Evolutionary conservation across 345 rosid genomes (phyloP).

Genomic region (Euphorbia lathyris): DNA sequence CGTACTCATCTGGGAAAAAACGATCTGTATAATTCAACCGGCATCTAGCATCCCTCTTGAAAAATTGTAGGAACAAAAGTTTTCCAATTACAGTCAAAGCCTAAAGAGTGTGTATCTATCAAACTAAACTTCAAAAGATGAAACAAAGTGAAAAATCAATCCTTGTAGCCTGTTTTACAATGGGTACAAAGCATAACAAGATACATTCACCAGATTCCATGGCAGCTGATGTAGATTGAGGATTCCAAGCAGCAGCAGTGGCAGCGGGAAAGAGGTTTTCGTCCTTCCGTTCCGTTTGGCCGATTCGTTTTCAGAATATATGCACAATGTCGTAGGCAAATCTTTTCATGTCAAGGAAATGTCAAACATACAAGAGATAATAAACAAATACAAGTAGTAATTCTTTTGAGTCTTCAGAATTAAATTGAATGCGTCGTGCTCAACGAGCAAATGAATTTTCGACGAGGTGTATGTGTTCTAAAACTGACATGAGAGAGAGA

Average conservation of each 20-base stretch:
- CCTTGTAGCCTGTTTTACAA: background rate
- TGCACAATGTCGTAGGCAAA: slow-evolving; percentile 96
- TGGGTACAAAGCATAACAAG: background rate
- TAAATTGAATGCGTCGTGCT: background rate
- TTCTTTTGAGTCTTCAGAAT: background rate
- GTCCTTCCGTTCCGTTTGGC: background rate
- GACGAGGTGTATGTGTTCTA: background rate
- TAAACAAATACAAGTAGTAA: background rate
- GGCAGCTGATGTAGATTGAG: background rate
- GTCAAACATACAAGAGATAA: slow-evolving; percentile 2
- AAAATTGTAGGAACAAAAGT: background rate
- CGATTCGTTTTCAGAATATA: slow-evolving; percentile 53
- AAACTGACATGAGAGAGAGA: no score
- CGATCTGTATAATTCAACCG: background rate
- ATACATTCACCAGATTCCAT: slow-evolving; percentile 1
- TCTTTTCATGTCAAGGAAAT: slow-evolving; percentile 60
- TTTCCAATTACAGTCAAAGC: background rate
- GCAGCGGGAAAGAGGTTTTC: background rate
- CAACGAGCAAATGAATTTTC: background rate
- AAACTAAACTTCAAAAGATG: background rate
- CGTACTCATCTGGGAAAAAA: background rate
- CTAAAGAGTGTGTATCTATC: background rate
- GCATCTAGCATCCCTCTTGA: background rate
- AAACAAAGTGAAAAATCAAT: background rate
- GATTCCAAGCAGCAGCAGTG: slow-evolving; percentile 3